These are phyloP conservation scores for Sanghuangporus sanghuang DNA, from an alignment of 1,284 basidiomycete genomes.

Conservation along the genomic window DNA sequence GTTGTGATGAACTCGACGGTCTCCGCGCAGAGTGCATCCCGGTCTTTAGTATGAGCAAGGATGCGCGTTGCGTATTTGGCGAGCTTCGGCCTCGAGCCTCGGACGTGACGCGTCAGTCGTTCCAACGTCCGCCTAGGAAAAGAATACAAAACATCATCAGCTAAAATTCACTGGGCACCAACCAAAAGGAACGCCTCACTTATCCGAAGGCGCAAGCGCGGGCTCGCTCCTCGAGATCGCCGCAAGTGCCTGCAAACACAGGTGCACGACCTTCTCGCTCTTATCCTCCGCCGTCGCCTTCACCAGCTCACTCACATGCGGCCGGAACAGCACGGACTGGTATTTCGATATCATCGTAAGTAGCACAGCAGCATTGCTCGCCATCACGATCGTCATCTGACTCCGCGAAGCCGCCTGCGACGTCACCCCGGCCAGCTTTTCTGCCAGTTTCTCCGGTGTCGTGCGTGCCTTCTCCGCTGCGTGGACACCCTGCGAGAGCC, in stretches of 20 bases:
- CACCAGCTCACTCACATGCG: conserved; percentile 70
- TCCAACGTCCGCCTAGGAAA: conserved; percentile 57
- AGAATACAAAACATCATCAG: neutral
- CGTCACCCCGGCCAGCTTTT: neutral
- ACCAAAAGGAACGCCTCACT: conserved; percentile 39
- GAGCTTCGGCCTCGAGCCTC: conserved; percentile 59
- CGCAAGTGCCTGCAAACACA: conserved; percentile 72
- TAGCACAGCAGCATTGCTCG: conserved; percentile 44
- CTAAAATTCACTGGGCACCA: neutral
- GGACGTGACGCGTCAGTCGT: conserved; percentile 54
- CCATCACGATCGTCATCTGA: conserved; percentile 19
- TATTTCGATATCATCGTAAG: conserved; percentile 73
- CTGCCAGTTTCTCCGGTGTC: conserved; percentile 29
- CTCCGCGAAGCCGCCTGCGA: neutral
- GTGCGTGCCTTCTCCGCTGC: conserved; percentile 28
- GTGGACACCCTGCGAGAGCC: conserved; percentile 45
- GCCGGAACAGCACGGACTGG: conserved; percentile 67
- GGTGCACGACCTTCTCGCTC: conserved; percentile 57
- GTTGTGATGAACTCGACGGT: conserved; percentile 65
- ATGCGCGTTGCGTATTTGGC: conserved; percentile 89
- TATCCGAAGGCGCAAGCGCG: conserved; percentile 54
- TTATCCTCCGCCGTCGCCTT: conserved; percentile 66
- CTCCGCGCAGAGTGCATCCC: conserved; percentile 44
- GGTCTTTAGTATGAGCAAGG: conserved; percentile 55
- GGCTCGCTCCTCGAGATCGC: conserved; percentile 58